Conservation (phyloP, 2,329 filamentous ascomycete species). For the Sarocladium strictum region DNA sequence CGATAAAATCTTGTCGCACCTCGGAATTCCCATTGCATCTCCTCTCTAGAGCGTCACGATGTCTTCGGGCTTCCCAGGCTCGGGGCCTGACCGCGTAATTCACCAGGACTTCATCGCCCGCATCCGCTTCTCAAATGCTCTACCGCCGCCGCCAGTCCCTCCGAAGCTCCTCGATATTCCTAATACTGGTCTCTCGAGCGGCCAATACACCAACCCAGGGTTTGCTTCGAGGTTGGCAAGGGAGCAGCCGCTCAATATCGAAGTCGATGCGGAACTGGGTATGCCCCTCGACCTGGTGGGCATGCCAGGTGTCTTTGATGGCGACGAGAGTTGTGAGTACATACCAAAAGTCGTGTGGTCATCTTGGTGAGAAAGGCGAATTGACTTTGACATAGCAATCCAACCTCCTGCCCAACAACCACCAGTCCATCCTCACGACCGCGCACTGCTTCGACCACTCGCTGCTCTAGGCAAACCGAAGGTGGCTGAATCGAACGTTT, state of each 20-base stretch:
- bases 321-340: conserved; percentile 82
- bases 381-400: conserved; percentile 54
- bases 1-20: neutral
- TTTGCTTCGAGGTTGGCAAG: conserved; percentile 86
- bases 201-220: conserved; percentile 82
- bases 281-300: conserved; percentile 96
- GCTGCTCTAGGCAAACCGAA: conserved; percentile 81
- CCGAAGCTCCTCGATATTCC: conserved; percentile 97
- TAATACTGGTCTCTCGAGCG: conserved; percentile 79
- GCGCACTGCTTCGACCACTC: conserved; percentile 74
- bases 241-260: conserved; percentile 91
- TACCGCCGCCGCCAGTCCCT: conserved; percentile 88
- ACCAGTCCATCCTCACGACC: conserved; percentile 74
- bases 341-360: neutral
- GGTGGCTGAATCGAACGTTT: conserved; percentile 70
- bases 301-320: conserved; percentile 90
- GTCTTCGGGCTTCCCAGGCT: conserved; percentile 27
- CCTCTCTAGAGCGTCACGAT: conserved; percentile 18
- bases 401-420: conserved; percentile 69
- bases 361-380: conserved; percentile 3
- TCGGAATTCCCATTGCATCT: conserved; percentile 10
- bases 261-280: conserved; percentile 93
- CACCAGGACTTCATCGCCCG: conserved; percentile 98
- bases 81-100: conserved; percentile 50
- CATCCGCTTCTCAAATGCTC: conserved; percentile 90